Conservation (phyloP, 2,329 filamentous ascomycete species). For the Aaosphaeria pasadenensis region DNA sequence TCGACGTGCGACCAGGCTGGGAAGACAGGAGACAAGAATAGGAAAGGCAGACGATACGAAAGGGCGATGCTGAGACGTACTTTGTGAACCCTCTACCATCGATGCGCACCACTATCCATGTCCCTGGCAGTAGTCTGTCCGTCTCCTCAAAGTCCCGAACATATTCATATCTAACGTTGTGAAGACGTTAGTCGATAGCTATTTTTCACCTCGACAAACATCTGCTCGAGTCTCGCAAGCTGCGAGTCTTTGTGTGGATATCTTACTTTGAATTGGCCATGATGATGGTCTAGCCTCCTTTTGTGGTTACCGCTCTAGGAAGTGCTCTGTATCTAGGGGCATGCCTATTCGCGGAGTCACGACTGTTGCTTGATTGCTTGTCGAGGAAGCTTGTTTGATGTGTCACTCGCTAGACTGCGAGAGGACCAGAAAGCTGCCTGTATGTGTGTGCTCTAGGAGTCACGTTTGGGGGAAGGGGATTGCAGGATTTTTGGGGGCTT, state of each 20-base stretch:
- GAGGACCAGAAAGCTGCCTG: no score
- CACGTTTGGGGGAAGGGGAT: no score
- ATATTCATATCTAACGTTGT: conserved; percentile 81
- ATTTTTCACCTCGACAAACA: not conserved
- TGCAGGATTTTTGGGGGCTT: no score
- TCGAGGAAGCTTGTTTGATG: no score
- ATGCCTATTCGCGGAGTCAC: no score
- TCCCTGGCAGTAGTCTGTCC: conserved; percentile 79
- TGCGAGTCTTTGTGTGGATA: not conserved
- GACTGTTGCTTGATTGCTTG: no score
- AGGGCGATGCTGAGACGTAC: conserved; percentile 43
- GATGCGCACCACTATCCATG: conserved; percentile 92
- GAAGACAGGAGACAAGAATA: not conserved
- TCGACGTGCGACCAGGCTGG: not conserved
- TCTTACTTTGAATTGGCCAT: conserved; percentile 22
- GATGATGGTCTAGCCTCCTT: not conserved
- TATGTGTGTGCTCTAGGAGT: no score
- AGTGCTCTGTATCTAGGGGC: no score
- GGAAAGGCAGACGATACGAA: not conserved
- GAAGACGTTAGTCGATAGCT: not conserved
- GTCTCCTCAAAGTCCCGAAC: conserved; percentile 84
- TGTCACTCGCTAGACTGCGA: no score
- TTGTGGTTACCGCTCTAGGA: no score
- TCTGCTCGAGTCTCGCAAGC: not conserved
- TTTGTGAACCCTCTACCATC: conserved; percentile 95